phyloP scores from a whole-genome alignment of 176 grass and related monocot species.

The Raddia distichophylla region DNA sequence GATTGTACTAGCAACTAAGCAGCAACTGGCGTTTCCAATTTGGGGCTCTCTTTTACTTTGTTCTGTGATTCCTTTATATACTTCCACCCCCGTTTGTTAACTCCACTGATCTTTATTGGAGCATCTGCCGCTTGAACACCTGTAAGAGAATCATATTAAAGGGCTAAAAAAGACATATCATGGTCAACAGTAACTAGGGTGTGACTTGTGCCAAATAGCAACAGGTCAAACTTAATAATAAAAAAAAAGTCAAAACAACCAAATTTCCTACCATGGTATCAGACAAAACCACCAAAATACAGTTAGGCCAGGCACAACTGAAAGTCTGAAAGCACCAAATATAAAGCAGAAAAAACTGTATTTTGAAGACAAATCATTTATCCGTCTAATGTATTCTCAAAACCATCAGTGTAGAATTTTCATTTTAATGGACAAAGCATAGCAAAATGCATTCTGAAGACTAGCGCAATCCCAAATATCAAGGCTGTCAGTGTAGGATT shows the following conservation, averaged over 20 bases:
- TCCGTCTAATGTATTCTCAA: not conserved
- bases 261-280: not conserved
- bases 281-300: not conserved
- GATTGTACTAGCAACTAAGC: conserved; percentile 30
- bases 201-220: not conserved
- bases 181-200: not conserved
- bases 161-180: not conserved
- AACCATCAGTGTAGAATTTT: not conserved
- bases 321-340: too few species aligned
- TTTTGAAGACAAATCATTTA: not conserved
- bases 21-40: conserved; percentile 28
- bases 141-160: conserved; percentile 40
- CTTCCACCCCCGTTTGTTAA: conserved; percentile 83
- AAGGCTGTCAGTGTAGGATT: not conserved
- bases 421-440: not conserved
- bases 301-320: not conserved
- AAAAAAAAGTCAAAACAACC: not conserved
- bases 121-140: conserved; percentile 51
- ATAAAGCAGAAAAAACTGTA: not conserved
- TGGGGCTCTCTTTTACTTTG: conserved; percentile 42
- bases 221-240: not conserved
- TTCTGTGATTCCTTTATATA: conserved; percentile 67
- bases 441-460: not conserved
- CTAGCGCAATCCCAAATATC: not conserved
- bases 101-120: conserved; percentile 65